A percentile compares a stretch with the other conserved stretches of the same genome.
Conservation (phyloP, 2,329 filamentous ascomycete genomes). For the Nemania sp. region DNA sequence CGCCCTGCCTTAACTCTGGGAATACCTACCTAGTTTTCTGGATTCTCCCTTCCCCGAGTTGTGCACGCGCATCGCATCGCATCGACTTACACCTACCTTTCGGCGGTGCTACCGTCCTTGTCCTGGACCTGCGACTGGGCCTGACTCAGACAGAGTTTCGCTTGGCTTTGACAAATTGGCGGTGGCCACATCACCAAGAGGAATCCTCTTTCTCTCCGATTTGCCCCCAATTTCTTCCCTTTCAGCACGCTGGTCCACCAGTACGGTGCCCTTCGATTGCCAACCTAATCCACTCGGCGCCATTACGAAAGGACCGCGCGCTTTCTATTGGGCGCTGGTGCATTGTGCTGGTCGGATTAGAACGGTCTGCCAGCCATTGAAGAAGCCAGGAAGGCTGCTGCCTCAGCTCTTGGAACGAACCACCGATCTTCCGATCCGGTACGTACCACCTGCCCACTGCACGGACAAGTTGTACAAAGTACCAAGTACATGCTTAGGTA, state of each 20-base stretch:
- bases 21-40: background rate
- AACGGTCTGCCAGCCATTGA: conserved; percentile 20
- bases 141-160: conserved; percentile 53
- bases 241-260: conserved; percentile 45
- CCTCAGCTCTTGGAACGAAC: conserved; percentile 28
- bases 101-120: conserved; percentile 44
- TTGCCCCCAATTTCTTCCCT: conserved; percentile 39
- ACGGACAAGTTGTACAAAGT: too few relatives aligned
- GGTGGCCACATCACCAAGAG: conserved; percentile 51
- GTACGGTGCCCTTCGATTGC: conserved; percentile 23
- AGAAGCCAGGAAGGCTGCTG: conserved; percentile 16
- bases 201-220: conserved; percentile 43
- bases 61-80: conserved; percentile 24
- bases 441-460: too few relatives aligned
- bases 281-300: conserved; percentile 19
- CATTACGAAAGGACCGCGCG: conserved; percentile 20
- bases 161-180: conserved; percentile 51
- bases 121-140: conserved; percentile 39
- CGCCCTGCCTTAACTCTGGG: conserved; percentile 13
- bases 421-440: conserved; percentile 37
- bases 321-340: conserved; percentile 33
- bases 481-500: conserved; percentile 5
- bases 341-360: conserved; percentile 19
- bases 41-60: conserved; percentile 20
- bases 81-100: conserved; percentile 26